A percentile compares a stretch with the other conserved stretches of the same genome.
These are phyloP conservation scores for Leucosporidium creatinivorum DNA, from an alignment of 768 basidiomycete species.

Conservation along the genomic window DNA sequence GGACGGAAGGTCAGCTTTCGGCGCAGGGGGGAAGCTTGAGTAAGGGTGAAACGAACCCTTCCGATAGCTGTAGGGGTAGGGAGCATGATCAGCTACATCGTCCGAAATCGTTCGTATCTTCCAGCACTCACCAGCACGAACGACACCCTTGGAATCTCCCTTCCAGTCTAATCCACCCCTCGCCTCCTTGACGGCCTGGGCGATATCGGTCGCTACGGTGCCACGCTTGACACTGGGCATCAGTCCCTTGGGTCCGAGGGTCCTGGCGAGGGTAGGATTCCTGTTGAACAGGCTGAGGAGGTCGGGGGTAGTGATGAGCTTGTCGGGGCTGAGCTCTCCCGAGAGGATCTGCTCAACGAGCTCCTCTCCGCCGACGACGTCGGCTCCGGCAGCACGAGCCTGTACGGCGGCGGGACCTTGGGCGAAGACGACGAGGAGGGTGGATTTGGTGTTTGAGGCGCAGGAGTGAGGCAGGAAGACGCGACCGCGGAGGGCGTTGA, in stretches of 20 bases:
- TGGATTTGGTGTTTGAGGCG: constrained; percentile 20
- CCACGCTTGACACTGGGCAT: constrained; percentile 94
- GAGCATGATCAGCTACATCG: not conserved
- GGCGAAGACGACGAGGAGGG: constrained; percentile 81
- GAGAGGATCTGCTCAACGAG: constrained; percentile 60
- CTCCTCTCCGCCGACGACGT: constrained; percentile 83
- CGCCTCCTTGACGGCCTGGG: constrained; percentile 67
- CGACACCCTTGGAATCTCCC: constrained; percentile 76
- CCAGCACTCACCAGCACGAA: constrained; percentile 57
- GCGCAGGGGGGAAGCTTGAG: not conserved
- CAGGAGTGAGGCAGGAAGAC: constrained; percentile 61
- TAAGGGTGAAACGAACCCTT: not conserved
- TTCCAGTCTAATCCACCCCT: constrained; percentile 86
- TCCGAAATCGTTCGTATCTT: not conserved
- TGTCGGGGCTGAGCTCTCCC: constrained; percentile 68
- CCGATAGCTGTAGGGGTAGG: not conserved
- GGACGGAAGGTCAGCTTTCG: constrained; percentile 11
- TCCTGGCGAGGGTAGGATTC: constrained; percentile 59
- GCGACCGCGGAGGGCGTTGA: constrained; percentile 76
- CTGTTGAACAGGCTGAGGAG: constrained; percentile 69
- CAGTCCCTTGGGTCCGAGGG: constrained; percentile 77
- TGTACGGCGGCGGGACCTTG: constrained; percentile 73
- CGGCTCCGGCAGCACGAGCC: constrained; percentile 78
- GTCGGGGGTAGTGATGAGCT: constrained; percentile 72
- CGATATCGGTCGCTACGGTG: constrained; percentile 84